Conservation (phyloP, 73 alveolate genomes). For the Uronychia setigera region DNA sequence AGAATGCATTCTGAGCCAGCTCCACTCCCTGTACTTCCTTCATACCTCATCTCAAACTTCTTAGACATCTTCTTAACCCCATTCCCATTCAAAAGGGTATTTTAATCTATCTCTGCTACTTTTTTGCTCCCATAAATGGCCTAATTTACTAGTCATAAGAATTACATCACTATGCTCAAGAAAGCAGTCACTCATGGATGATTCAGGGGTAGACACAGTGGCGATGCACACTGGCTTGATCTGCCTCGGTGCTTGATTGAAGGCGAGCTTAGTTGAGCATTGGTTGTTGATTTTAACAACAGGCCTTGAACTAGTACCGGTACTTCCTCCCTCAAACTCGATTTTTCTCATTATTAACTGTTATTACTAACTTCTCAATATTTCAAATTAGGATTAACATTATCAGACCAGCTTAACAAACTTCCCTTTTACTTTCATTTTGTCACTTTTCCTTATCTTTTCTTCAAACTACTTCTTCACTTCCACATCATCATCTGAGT, state of each 20-base stretch:
- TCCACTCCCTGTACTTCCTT: background rate
- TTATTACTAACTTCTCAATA: background rate
- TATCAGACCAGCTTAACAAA: background rate
- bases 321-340: constrained; percentile 1
- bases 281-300: background rate
- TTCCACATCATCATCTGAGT: background rate
- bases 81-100: no score
- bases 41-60: background rate
- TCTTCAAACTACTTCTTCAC: background rate
- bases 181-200: background rate
- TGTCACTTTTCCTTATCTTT: background rate
- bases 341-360: background rate
- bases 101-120: no score
- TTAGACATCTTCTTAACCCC: background rate
- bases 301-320: background rate
- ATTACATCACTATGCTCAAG: background rate
- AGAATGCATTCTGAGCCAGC: background rate
- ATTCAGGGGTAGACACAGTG: background rate
- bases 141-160: no score
- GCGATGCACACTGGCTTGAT: background rate
- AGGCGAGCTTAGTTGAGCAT: background rate
- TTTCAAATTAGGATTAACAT: background rate
- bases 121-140: no score
- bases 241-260: background rate
- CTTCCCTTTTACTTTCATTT: background rate